Base-by-base conservation (phyloP, 2,329 filamentous ascomycete genomes). In the Capronia coronata region DNA sequence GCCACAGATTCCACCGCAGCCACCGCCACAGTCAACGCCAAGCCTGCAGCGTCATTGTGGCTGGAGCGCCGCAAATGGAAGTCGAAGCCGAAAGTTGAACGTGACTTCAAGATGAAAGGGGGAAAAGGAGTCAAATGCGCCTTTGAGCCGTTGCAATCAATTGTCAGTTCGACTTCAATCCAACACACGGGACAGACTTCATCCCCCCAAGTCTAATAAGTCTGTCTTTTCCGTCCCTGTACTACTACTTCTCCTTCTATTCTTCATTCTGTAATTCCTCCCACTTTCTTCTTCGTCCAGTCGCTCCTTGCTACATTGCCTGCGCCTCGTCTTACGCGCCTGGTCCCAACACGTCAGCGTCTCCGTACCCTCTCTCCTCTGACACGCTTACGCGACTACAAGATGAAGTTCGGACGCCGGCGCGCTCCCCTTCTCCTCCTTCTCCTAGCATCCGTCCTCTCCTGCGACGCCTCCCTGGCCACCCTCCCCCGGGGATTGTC, bases 391-490 rank as follows among this genome's bases (percentile, higher is more conserved):
- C 51, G 47, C 43, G 34, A 56, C 38, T 34, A n/a, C n/a, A n/a
- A n/a, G n/a, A 69, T 69, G 67, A 69, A 65, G 58, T 51, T 69
- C 46, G 57, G 56, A 29, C 51, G 53, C 45, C 30, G 63, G 21
- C 63, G 64, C 21, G 60, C 62, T n/a, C 55, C 62, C 25, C 49
- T 68, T 40, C 48, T 67, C 30, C 61, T 69, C 23, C 59, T 68
- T 30, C 63, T 69, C 22, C 60, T 69, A 46, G 60, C 66, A 48
- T 62, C 64, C 32, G 55, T 69, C 30, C 55, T 49, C 10, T 35
- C 38, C 9, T 37, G 25, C 64, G 35, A 56, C 59, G 30, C 63
- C 58, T n/a, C 53, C 57, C 34, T 54, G 59, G 41, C 34, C 34
- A 23, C 46, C 10, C 54, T 47, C 16, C 40, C 48, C 9, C 25